phyloP scores from a whole-genome alignment of 129 eudicot species.

The Flaveria bidentis region DNA sequence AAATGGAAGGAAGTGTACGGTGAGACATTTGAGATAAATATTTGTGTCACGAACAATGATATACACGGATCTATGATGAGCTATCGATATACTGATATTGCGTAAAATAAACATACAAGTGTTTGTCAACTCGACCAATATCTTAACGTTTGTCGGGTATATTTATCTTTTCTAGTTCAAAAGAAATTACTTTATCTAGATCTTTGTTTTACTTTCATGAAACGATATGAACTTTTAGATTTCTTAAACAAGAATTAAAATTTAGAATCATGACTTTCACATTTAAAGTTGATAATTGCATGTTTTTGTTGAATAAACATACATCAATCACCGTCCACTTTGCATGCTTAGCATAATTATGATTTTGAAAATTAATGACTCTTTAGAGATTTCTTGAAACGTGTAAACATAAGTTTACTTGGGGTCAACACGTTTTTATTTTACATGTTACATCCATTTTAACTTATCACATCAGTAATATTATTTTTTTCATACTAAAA shows the following conservation, averaged over 20 bases:
- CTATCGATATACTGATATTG: background rate
- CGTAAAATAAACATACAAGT: background rate
- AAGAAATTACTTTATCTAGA: background rate
- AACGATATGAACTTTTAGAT: background rate
- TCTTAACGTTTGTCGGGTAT: background rate
- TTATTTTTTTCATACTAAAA: no score
- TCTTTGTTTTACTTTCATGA: background rate
- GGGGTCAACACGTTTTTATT: no score
- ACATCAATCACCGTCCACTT: background rate
- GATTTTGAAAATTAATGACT: background rate
- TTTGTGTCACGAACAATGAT: background rate
- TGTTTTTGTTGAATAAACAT: background rate
- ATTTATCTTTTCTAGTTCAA: background rate
- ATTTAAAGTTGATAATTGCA: background rate
- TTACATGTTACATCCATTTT: no score
- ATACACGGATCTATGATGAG: background rate
- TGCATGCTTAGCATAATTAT: slow-evolving; percentile 2
- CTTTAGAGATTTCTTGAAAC: background rate
- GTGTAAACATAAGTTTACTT: background rate
- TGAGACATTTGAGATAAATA: background rate
- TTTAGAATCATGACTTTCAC: background rate
- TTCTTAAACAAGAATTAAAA: background rate
- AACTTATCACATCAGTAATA: no score
- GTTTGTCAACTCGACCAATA: background rate
- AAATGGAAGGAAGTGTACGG: background rate